These are phyloP conservation scores for Strigomonas oncopelti DNA, from an alignment of 208 protist species.

Conservation along the genomic window DNA sequence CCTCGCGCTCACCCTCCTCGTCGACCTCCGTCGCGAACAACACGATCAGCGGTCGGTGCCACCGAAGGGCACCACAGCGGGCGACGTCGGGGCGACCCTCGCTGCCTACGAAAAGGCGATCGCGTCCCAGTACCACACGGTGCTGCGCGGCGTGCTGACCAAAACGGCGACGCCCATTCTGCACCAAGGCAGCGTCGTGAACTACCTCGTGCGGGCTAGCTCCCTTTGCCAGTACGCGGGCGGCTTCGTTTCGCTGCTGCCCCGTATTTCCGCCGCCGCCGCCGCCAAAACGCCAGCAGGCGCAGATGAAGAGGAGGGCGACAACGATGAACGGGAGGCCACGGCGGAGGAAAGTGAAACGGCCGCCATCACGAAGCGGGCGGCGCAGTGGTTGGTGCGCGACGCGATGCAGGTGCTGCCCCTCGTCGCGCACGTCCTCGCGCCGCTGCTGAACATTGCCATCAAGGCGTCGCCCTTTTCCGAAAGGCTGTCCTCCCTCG, in stretches of 20 bases:
- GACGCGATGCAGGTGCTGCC: conserved; percentile 23
- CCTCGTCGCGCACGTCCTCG: conserved; percentile 33
- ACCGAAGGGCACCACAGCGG: background rate
- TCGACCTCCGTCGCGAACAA: background rate
- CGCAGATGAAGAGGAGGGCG: conserved; percentile 4
- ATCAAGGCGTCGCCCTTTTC: conserved; percentile 22
- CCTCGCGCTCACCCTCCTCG: conserved; percentile 20
- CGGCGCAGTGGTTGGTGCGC: conserved; percentile 38
- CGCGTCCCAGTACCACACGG: background rate
- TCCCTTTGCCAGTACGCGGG: conserved; percentile 81
- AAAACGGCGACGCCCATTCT: conserved; percentile 40
- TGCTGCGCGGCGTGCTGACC: conserved; percentile 3
- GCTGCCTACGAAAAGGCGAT: background rate
- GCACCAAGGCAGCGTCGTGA: conserved; percentile 49
- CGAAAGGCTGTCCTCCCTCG: conserved; percentile 50
- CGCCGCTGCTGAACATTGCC: conserved; percentile 1
- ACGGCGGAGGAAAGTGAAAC: background rate
- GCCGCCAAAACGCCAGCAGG: background rate
- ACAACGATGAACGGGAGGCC: background rate
- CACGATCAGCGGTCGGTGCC: conserved; percentile 16
- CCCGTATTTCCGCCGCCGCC: conserved; percentile 7
- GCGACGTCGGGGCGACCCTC: background rate
- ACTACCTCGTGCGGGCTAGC: conserved; percentile 83
- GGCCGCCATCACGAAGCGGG: conserved; percentile 18
- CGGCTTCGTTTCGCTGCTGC: conserved; percentile 63